These are phyloP conservation scores for Arabis hirsuta DNA, from an alignment of 345 rosid species.

Conservation along the genomic window DNA sequence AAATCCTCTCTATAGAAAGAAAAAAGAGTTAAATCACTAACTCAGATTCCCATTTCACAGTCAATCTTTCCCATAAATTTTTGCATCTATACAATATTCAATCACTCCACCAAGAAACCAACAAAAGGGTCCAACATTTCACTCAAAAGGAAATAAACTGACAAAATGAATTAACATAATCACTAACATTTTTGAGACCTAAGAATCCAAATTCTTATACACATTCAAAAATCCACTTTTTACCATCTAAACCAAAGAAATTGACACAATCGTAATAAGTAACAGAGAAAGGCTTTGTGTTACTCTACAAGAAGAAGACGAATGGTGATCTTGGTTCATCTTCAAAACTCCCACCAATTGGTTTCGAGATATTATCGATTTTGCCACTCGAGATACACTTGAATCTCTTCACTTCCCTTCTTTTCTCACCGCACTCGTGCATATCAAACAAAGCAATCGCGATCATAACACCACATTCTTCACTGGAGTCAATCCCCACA, in stretches of 20 bases:
- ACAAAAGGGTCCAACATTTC: not conserved
- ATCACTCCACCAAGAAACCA: constrained; percentile 18
- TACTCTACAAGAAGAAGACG: constrained; percentile 65
- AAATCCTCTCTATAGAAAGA: constrained; percentile 57
- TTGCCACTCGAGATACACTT: constrained; percentile 50
- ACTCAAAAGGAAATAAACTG: constrained; percentile 10
- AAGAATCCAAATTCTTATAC: not conserved
- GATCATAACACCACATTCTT: constrained; percentile 56
- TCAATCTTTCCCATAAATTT: not conserved
- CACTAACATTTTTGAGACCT: not conserved
- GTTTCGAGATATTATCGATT: constrained; percentile 28
- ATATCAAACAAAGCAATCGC: constrained; percentile 73
- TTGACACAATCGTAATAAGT: not conserved
- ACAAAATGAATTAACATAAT: not conserved
- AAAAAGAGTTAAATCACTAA: not conserved
- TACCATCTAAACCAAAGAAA: constrained; percentile 6
- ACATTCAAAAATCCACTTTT: not conserved
- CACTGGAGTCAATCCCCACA: constrained; percentile 45
- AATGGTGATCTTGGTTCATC: constrained; percentile 82
- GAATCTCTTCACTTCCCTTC: constrained; percentile 65
- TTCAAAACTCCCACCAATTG: constrained; percentile 20
- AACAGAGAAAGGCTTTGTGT: constrained; percentile 7
- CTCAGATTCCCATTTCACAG: not conserved
- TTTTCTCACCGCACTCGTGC: constrained; percentile 64
- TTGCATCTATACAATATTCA: not conserved